Conservation (phyloP, 2,329 filamentous ascomycete species). For the Dactylonectria macrodidyma region DNA sequence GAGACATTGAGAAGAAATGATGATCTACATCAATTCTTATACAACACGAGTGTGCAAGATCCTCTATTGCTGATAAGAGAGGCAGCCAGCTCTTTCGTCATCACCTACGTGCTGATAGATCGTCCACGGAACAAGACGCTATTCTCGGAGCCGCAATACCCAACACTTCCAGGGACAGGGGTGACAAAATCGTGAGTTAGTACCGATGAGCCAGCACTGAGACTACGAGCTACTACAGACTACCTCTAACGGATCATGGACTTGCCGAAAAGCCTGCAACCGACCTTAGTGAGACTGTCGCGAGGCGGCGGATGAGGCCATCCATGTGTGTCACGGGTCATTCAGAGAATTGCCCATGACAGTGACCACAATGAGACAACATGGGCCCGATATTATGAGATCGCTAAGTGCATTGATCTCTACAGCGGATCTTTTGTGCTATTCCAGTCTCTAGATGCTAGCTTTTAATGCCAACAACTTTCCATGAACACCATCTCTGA, state of each 20-base stretch:
- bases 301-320: not conserved
- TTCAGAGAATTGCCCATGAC: too few relatives aligned
- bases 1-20: too few relatives aligned
- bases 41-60: not conserved
- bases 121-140: not conserved
- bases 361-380: too few relatives aligned
- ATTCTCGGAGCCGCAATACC: constrained; percentile 7
- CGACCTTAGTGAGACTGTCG: not conserved
- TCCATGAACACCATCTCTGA: too few relatives aligned
- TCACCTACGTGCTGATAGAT: not conserved
- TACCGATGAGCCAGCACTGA: not conserved
- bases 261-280: too few relatives aligned
- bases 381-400: too few relatives aligned
- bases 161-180: not conserved
- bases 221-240: not conserved
- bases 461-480: too few relatives aligned
- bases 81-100: not conserved
- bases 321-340: not conserved
- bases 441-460: too few relatives aligned
- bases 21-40: not conserved
- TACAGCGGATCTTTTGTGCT: too few relatives aligned
- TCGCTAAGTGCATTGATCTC: too few relatives aligned
- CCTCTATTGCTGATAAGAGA: not conserved
- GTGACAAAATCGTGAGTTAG: not conserved
- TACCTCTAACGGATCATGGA: too few relatives aligned